A percentile compares a stretch with the other conserved stretches of the same genome.
Evolutionary conservation across 345 rosid genomes (phyloP).

Genomic region (Xanthoceras sorbifolium): DNA sequence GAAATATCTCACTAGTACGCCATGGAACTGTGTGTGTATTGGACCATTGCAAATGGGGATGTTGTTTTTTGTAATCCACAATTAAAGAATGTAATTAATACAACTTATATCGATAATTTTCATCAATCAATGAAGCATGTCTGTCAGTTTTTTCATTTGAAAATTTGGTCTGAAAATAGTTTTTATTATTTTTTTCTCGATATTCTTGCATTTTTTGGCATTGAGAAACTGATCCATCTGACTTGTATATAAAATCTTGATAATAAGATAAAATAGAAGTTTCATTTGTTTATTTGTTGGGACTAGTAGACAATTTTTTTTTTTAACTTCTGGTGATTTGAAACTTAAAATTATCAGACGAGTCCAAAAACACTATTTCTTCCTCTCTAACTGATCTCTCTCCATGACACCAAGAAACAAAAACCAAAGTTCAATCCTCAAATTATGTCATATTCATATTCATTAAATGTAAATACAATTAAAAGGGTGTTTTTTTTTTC

Average conservation of each 20-base stretch:
- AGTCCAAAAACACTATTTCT: constrained; percentile 30
- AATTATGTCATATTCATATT: constrained; percentile 6
- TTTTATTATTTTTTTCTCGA: constrained; percentile 18
- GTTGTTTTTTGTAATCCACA: constrained; percentile 32
- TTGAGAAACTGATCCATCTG: constrained; percentile 29
- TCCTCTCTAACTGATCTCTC: too few relatives aligned
- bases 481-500: not conserved
- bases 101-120: constrained; percentile 24
- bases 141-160: constrained; percentile 48
- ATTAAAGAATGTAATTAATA: constrained; percentile 40
- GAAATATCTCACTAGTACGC: constrained; percentile 18
- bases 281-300: constrained; percentile 47
- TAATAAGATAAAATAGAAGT: constrained; percentile 64
- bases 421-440: not conserved
- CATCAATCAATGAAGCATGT: constrained; percentile 53
- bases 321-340: constrained; percentile 21
- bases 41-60: constrained; percentile 17
- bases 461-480: not conserved
- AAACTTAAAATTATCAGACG: constrained; percentile 22
- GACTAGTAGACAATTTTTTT: constrained; percentile 22
- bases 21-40: constrained; percentile 24
- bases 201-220: constrained; percentile 5
- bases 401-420: not conserved
- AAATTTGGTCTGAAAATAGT: constrained; percentile 24
- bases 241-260: constrained; percentile 23